Evolutionary conservation across 148 eudicot species (phyloP).

Genomic region (Oxyria digyna): DNA sequence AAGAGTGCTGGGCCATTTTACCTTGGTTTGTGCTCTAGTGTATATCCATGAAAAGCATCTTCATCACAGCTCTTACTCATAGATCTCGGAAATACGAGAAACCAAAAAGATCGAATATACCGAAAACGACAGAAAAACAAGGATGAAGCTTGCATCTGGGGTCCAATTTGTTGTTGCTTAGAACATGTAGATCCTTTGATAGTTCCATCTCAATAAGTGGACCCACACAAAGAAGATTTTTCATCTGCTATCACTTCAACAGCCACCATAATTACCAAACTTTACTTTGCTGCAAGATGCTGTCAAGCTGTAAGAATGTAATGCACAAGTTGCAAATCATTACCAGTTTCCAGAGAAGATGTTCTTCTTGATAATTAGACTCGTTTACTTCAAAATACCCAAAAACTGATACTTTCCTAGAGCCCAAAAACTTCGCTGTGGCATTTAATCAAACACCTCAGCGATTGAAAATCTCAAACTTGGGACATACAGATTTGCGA

Average conservation of each 20-base stretch:
- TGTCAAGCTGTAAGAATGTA: background rate
- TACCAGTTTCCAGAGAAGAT: background rate
- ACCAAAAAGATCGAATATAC: background rate
- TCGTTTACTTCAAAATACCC: background rate
- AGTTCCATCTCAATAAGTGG: background rate
- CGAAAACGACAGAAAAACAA: background rate
- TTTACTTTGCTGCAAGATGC: background rate
- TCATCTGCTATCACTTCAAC: constrained; percentile 5
- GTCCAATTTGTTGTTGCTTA: background rate
- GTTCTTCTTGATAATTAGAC: background rate
- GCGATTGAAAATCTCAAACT: background rate
- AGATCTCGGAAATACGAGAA: background rate
- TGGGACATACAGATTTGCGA: background rate
- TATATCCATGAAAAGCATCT: background rate
- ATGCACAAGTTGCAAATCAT: background rate
- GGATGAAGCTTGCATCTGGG: background rate
- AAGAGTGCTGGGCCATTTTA: background rate
- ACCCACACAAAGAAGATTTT: background rate
- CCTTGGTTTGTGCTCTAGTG: background rate
- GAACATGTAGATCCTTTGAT: background rate
- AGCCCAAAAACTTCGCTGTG: background rate
- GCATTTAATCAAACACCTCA: background rate
- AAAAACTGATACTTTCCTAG: background rate
- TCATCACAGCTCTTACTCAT: background rate
- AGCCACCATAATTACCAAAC: constrained; percentile 6